These are phyloP conservation scores for Mycena metata DNA, from an alignment of 768 basidiomycete species.

Conservation along the genomic window DNA sequence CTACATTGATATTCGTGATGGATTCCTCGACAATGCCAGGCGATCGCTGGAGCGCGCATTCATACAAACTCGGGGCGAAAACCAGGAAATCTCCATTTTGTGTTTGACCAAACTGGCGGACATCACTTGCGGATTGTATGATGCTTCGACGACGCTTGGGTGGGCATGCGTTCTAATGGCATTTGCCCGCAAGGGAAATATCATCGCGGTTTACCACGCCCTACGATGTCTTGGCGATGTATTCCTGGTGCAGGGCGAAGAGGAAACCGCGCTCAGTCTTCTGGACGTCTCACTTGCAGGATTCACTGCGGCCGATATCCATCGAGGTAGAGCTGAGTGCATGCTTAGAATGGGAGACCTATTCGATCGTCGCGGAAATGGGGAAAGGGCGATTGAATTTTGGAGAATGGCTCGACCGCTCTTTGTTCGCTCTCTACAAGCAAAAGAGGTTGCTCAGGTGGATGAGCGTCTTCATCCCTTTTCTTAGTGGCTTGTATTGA, in stretches of 20 bases:
- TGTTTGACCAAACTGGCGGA: conserved; percentile 23
- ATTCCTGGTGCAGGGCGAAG: not conserved
- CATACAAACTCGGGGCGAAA: conserved; percentile 3
- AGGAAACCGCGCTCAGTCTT: not conserved
- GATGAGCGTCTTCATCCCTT: too few relatives aligned
- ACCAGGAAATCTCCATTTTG: conserved; percentile 28
- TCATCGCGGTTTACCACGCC: conserved; percentile 5
- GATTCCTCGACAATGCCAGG: not conserved
- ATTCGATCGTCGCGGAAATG: not conserved
- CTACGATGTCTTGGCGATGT: conserved; percentile 9
- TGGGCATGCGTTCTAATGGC: not conserved
- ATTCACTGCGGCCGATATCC: conserved; percentile 7
- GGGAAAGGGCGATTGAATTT: not conserved
- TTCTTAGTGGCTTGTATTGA: too few relatives aligned
- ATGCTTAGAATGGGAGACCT: conserved; percentile 11
- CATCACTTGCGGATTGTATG: not conserved
- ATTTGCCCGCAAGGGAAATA: not conserved
- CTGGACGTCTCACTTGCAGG: not conserved
- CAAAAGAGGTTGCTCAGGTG: too few relatives aligned
- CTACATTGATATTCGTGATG: conserved; percentile 22
- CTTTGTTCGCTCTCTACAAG: not conserved
- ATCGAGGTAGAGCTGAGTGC: not conserved
- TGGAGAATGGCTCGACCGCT: conserved; percentile 8
- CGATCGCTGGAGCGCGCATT: conserved; percentile 3
- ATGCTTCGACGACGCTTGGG: not conserved